Percentiles rank a stretch among this genome's conserved stretches.
phyloP scores from a whole-genome alignment of 2,329 filamentous ascomycete species.

The Gaeumannomyces sp. region DNA sequence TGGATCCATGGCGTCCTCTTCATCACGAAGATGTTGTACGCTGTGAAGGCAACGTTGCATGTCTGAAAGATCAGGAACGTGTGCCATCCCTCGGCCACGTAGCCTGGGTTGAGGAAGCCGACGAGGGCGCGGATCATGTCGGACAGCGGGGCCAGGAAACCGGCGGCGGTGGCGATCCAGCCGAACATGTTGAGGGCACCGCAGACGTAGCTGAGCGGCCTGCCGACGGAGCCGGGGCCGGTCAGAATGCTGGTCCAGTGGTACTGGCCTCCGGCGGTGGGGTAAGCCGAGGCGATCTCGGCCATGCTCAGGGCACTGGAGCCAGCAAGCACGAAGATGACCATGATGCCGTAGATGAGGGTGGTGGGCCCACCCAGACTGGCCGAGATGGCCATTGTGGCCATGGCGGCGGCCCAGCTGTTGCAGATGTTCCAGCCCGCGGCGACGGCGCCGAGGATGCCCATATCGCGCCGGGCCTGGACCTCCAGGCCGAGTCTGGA shows the following conservation, averaged over 20 bases:
- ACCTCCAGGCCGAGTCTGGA: conserved; percentile 9
- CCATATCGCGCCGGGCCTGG: conserved; percentile 11
- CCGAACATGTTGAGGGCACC: conserved; percentile 38
- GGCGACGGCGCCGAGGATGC: conserved; percentile 12
- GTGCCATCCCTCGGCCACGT: conserved; percentile 34
- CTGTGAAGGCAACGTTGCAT: conserved; percentile 44
- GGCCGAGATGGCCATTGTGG: conserved; percentile 13
- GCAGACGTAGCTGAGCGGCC: conserved; percentile 31
- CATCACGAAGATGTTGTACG: conserved; percentile 53
- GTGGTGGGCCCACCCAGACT: conserved; percentile 13
- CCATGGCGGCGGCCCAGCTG: conserved; percentile 21
- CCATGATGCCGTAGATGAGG: conserved; percentile 24
- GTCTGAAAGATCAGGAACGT: conserved; percentile 55
- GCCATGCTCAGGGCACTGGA: conserved; percentile 47
- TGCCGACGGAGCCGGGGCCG: conserved; percentile 33
- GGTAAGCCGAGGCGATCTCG: conserved; percentile 53
- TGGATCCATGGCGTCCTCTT: conserved; percentile 50
- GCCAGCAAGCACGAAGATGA: conserved; percentile 21
- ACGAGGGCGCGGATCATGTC: conserved; percentile 30
- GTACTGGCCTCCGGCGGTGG: conserved; percentile 52
- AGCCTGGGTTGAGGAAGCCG: conserved; percentile 29
- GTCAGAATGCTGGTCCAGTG: conserved; percentile 55
- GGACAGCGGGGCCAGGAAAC: conserved; percentile 35
- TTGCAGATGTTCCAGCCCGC: conserved; percentile 19
- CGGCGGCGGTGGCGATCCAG: conserved; percentile 35